Evolutionary conservation across 2,329 filamentous ascomycete species (phyloP).

Genomic region (Simplicillium sp.): DNA sequence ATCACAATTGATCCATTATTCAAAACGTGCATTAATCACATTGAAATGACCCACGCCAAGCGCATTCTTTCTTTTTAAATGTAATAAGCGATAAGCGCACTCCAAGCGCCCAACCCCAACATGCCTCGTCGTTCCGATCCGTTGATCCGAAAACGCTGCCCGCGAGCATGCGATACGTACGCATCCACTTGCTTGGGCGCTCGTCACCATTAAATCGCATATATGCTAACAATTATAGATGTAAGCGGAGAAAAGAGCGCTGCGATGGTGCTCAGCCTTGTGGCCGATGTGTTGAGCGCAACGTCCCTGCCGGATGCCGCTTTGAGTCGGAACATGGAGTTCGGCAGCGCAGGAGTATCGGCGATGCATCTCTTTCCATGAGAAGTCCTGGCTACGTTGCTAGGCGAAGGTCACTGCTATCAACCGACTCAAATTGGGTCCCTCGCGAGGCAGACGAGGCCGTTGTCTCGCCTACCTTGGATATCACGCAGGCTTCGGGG

Average conservation of each 20-base stretch:
- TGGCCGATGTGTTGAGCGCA: constrained; percentile 6
- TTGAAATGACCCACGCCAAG: too few relatives aligned
- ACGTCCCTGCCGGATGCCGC: constrained; percentile 5
- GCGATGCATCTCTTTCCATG: not conserved
- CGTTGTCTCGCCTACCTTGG: not conserved
- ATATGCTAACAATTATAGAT: constrained; percentile 1
- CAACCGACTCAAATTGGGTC: not conserved
- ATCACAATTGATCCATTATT: too few relatives aligned
- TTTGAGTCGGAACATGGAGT: constrained; percentile 5
- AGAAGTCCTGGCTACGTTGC: not conserved
- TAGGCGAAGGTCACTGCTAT: not conserved
- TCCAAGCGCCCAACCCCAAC: too few relatives aligned
- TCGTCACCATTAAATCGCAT: not conserved
- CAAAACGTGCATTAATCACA: too few relatives aligned
- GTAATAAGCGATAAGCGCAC: too few relatives aligned
- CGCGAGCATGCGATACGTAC: not conserved
- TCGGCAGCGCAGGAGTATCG: not conserved
- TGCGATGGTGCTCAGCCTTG: constrained; percentile 9
- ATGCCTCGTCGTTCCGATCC: not conserved
- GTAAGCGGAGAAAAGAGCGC: constrained; percentile 8
- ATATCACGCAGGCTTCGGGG: not conserved
- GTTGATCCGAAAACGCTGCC: not conserved
- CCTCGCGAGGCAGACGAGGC: not conserved
- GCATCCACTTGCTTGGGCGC: not conserved
- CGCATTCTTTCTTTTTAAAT: too few relatives aligned